Conservation (phyloP, 257 asterid genomes). For the Gentiana dahurica region DNA sequence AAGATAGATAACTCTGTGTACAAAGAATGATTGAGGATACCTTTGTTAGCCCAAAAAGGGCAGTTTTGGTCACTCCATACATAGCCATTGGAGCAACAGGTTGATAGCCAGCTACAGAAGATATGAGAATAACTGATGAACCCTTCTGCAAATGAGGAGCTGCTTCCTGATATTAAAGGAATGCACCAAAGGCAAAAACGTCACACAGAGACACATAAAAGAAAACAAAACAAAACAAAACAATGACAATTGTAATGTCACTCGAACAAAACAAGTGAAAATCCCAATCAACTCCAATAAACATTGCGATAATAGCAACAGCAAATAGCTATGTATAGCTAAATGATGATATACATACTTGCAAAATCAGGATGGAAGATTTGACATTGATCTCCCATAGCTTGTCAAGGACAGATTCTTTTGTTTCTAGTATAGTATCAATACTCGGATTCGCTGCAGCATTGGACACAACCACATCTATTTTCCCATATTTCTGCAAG, state of each 20-base stretch:
- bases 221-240: background rate
- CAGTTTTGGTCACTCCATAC: conserved; percentile 95
- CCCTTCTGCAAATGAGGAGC: conserved; percentile 69
- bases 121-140: conserved; percentile 57
- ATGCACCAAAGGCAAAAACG: background rate
- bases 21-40: conserved; percentile 18
- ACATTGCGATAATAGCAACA: too few relatives aligned
- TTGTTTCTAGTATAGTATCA: conserved; percentile 54
- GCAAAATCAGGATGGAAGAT: conserved; percentile 62
- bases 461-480: conserved; percentile 74
- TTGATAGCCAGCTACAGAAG: conserved; percentile 53
- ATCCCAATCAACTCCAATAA: too few relatives aligned
- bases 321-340: too few relatives aligned
- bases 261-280: too few relatives aligned
- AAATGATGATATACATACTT: conserved; percentile 25
- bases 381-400: conserved; percentile 92
- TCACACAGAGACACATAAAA: too few relatives aligned
- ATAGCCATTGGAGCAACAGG: conserved; percentile 57
- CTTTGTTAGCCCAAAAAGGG: conserved; percentile 91
- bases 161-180: conserved; percentile 37
- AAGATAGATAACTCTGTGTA: too few relatives aligned
- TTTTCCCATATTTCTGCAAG: conserved; percentile 69
- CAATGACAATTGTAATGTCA: too few relatives aligned
- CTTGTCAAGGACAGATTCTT: conserved; percentile 80
- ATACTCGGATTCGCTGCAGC: conserved; percentile 90